phyloP scores from a whole-genome alignment of 2,329 filamentous ascomycete species.

The Bipolaris zeicola region DNA sequence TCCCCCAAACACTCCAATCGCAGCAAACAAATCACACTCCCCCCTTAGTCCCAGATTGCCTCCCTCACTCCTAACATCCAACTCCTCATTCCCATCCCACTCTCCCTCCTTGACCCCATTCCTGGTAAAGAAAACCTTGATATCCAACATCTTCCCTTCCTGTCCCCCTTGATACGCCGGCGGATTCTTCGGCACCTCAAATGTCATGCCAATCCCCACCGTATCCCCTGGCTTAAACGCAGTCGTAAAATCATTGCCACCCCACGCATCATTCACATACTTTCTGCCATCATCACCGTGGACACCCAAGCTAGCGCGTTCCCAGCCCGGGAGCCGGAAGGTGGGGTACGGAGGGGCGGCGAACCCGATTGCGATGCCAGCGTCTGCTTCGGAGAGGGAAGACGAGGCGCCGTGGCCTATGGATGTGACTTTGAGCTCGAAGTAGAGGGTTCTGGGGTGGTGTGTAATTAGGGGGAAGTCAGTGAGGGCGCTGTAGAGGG shows the following conservation, averaged over 20 bases:
- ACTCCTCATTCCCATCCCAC: slow-evolving; percentile 79
- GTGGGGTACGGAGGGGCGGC: slow-evolving; percentile 75
- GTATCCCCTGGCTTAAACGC: slow-evolving; percentile 69
- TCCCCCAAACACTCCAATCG: slow-evolving; percentile 72
- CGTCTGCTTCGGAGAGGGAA: slow-evolving; percentile 50
- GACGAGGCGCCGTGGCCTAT: slow-evolving; percentile 44
- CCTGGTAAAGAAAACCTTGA: slow-evolving; percentile 72
- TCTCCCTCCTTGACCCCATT: slow-evolving; percentile 64
- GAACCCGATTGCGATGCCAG: slow-evolving; percentile 71
- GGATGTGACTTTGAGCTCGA: slow-evolving; percentile 66
- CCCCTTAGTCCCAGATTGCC: slow-evolving; percentile 71
- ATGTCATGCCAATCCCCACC: slow-evolving; percentile 73
- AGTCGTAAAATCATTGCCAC: slow-evolving; percentile 70
- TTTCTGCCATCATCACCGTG: slow-evolving; percentile 79
- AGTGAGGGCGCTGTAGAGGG: slow-evolving; percentile 66
- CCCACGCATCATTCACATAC: slow-evolving; percentile 76
- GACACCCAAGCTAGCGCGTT: slow-evolving; percentile 74
- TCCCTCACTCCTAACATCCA: slow-evolving; percentile 67
- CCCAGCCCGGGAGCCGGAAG: slow-evolving; percentile 81
- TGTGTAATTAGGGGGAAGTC: slow-evolving; percentile 64
- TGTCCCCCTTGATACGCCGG: slow-evolving; percentile 40
- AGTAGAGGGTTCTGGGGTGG: slow-evolving; percentile 67
- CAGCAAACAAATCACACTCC: slow-evolving; percentile 71
- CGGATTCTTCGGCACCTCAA: slow-evolving; percentile 51
- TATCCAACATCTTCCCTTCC: slow-evolving; percentile 48